A percentile compares a stretch with the other conserved stretches of the same genome.
Conservation (phyloP, 106 monocot genomes). For the Dactylorhiza incarnata region DNA sequence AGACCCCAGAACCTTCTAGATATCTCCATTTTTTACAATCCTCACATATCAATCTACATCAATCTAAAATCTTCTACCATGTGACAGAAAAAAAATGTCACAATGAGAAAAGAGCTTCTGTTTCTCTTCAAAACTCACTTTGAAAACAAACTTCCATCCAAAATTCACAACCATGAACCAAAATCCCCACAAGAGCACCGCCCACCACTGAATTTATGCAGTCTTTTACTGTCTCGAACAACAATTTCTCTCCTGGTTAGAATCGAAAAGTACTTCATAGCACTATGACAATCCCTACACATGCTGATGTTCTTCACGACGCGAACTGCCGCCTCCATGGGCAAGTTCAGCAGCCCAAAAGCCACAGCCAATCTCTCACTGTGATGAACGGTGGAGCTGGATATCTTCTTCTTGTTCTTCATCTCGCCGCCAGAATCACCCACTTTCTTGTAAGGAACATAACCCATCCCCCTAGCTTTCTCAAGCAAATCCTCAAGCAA, state of each 20-base stretch:
- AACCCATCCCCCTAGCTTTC: conserved; percentile 44
- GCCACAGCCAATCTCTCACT: conserved; percentile 69
- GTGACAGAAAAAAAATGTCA: no score
- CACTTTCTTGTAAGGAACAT: conserved; percentile 30
- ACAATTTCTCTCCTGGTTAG: conserved; percentile 61
- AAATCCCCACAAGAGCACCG: conserved; percentile 70
- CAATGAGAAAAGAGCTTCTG: no score
- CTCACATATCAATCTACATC: no score
- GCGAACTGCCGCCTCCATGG: conserved; percentile 35
- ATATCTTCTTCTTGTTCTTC: conserved; percentile 12
- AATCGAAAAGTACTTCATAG: conserved; percentile 47
- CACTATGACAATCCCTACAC: conserved; percentile 73
- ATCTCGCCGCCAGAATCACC: conserved; percentile 27
- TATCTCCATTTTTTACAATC: no score
- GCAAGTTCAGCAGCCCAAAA: conserved; percentile 51
- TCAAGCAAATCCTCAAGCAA: conserved; percentile 52
- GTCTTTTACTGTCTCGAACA: conserved; percentile 60
- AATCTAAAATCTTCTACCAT: no score
- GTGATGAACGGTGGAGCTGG: conserved; percentile 35
- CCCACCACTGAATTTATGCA: conserved; percentile 69
- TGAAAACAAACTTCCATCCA: not conserved
- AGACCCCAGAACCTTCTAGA: no score
- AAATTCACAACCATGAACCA: conserved; percentile 24
- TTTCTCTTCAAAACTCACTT: not conserved
- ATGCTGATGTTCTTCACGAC: conserved; percentile 68